Evolutionary conservation across 805 yeast species (phyloP).

Genomic region (Candida argentea): DNA sequence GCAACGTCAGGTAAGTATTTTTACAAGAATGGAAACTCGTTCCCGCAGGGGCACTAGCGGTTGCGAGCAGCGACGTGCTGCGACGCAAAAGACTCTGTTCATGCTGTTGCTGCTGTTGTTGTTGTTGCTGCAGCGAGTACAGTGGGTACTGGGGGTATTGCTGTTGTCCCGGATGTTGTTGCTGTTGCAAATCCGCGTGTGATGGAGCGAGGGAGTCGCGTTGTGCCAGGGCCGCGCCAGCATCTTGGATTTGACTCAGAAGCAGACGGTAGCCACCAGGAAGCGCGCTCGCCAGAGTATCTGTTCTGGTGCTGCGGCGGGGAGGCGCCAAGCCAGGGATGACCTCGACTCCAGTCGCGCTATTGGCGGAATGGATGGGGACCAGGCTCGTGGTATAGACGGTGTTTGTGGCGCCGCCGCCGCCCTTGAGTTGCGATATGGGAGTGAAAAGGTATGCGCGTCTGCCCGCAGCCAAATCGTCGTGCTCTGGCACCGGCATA

Average conservation of each 20-base stretch:
- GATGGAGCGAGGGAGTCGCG: too few relatives aligned
- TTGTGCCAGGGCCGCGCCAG: too few relatives aligned
- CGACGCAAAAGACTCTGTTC: conserved; percentile 7
- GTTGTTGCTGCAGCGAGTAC: conserved; percentile 8
- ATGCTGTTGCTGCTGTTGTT: conserved; percentile 10
- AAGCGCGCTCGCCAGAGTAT: conserved; percentile 2
- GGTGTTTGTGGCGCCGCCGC: conserved; percentile 16
- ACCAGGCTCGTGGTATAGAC: conserved; percentile 7
- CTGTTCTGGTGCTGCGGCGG: conserved; percentile 1
- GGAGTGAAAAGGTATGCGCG: conserved; percentile 36
- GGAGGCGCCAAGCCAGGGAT: background rate
- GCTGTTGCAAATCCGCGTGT: too few relatives aligned
- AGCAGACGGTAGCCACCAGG: conserved; percentile 10
- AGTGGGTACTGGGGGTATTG: conserved; percentile 7
- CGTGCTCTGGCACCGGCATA: conserved; percentile 27
- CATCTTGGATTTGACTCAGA: conserved; percentile 8
- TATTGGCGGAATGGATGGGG: conserved; percentile 9
- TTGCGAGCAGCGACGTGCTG: conserved; percentile 7
- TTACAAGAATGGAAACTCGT: conserved; percentile 18
- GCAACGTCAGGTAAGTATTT: conserved; percentile 24
- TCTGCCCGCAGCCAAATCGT: conserved; percentile 24
- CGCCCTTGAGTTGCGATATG: conserved; percentile 31
- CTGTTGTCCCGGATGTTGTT: too few relatives aligned
- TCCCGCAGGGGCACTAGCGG: conserved; percentile 7
- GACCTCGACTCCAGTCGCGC: conserved; percentile 5